Conservation (phyloP, 768 basidiomycete species). For the Lactarius hatsudake region DNA sequence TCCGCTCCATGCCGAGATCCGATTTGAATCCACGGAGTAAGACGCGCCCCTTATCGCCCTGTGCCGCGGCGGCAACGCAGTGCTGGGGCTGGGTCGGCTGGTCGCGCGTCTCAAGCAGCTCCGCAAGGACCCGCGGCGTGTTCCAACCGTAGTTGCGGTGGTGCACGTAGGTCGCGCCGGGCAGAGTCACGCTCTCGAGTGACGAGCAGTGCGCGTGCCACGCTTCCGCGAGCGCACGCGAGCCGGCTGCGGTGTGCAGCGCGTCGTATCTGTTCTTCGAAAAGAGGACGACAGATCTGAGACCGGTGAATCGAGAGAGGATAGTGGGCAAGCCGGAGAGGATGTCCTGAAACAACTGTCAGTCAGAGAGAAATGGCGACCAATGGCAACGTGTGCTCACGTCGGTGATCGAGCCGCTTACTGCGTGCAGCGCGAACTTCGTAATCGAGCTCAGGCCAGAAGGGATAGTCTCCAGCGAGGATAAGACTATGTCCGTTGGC, state of each 20-base stretch:
- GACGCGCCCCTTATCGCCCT: neutral
- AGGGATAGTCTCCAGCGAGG: constrained; percentile 29
- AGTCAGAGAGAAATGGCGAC: constrained; percentile 3
- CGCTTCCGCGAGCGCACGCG: constrained; percentile 18
- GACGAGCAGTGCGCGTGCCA: constrained; percentile 31
- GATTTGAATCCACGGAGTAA: neutral
- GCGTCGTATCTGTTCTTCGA: constrained; percentile 30
- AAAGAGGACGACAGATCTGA: constrained; percentile 30
- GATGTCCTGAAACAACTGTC: constrained; percentile 26
- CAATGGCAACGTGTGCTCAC: constrained; percentile 18
- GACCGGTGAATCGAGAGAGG: constrained; percentile 28
- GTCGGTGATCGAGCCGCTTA: constrained; percentile 30
- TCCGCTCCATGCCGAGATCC: constrained; percentile 14
- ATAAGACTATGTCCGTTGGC: constrained; percentile 25
- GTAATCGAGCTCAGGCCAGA: constrained; percentile 26
- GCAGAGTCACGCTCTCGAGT: constrained; percentile 31
- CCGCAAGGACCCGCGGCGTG: constrained; percentile 28
- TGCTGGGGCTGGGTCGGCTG: constrained; percentile 16
- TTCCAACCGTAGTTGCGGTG: constrained; percentile 30
- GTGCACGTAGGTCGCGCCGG: constrained; percentile 28
- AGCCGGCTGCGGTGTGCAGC: constrained; percentile 24
- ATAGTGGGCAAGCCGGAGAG: constrained; percentile 28
- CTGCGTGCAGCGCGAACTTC: constrained; percentile 30
- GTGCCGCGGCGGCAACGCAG: constrained; percentile 1
- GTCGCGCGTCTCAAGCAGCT: constrained; percentile 22